Evolutionary conservation across 352 stramenopile genomes (phyloP), one percentile per base, ranked within the genome.

Genomic region (Phytophthora kernoviae): DNA sequence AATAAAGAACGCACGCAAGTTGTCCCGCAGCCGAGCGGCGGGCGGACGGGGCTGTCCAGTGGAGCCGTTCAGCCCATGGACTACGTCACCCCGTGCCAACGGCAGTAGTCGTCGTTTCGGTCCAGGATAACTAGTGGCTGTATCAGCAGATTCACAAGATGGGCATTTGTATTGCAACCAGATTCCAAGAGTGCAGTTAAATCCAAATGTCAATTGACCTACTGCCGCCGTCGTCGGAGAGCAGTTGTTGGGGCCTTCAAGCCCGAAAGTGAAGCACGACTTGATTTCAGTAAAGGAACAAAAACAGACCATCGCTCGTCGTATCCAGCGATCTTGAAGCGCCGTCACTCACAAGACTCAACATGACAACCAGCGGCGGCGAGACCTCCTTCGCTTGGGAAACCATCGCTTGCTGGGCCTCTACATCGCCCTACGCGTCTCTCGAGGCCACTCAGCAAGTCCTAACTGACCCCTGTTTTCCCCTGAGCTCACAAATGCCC

Each of bases 251-350:
- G n/a, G n/a, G n/a, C n/a, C n/a, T n/a, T n/a, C n/a, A n/a, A n/a
- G n/a, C n/a, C n/a, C n/a, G n/a, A n/a, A n/a, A n/a, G n/a, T n/a
- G n/a, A n/a, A n/a, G n/a, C n/a, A n/a, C n/a, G n/a, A n/a, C 14
- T 44, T 12, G 34, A 47, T 58, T 30, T 30, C 24, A 30, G 24
- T 30, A 30, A n/a, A 7, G 24, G 24, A 30, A 30, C 24, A 30
- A 6, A 30, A 30, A 30, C 6, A 30, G 42, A 33, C 17, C 21
- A 2, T 17, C 17, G 9, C n/a, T n/a, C n/a, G n/a, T n/a, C n/a
- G n/a, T n/a, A n/a, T n/a, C n/a, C n/a, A n/a, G n/a, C 4, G 39
- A 68, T 68, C 60, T 63, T 68, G 9, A 63, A 49, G 30, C 32
- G 53, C 32, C 53, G 37, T 17, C 37, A 30, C 24, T 7, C 3